phyloP scores from a whole-genome alignment of 2,329 filamentous ascomycete genomes.

The Alternaria rosae region DNA sequence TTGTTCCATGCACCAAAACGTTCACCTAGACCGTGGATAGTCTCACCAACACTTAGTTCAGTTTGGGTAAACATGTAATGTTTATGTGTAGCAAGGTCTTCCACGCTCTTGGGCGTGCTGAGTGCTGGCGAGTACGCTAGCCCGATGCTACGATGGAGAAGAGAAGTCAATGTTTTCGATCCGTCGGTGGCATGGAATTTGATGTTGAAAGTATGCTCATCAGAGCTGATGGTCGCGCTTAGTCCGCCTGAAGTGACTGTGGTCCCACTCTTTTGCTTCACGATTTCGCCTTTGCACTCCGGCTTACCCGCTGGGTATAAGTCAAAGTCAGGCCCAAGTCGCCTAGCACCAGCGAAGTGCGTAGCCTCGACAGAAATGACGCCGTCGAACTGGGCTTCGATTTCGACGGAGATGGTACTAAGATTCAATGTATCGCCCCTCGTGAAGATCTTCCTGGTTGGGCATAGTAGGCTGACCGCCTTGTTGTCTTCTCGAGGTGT shows the following conservation, averaged over 20 bases:
- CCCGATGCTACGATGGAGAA: constrained; percentile 64
- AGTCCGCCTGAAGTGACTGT: constrained; percentile 62
- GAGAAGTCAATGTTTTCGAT: constrained; percentile 62
- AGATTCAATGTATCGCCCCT: constrained; percentile 66
- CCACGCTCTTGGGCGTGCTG: constrained; percentile 61
- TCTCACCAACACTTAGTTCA: constrained; percentile 63
- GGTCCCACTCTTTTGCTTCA: constrained; percentile 53
- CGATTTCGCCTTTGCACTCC: constrained; percentile 45
- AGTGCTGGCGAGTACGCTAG: constrained; percentile 64
- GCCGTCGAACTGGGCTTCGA: constrained; percentile 65
- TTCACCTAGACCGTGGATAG: constrained; percentile 77
- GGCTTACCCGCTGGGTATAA: constrained; percentile 64
- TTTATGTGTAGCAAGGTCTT: constrained; percentile 56
- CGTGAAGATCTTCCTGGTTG: constrained; percentile 62
- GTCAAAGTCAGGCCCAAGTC: constrained; percentile 64
- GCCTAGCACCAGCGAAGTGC: constrained; percentile 63
- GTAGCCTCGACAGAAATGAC: constrained; percentile 67
- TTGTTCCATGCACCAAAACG: constrained; percentile 80
- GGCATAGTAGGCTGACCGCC: constrained; percentile 64
- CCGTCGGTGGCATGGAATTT: constrained; percentile 61
- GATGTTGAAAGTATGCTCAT: constrained; percentile 63
- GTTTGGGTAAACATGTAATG: constrained; percentile 58
- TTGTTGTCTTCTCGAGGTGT: constrained; percentile 56
- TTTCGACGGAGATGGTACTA: constrained; percentile 63
- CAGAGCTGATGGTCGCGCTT: constrained; percentile 60